A percentile compares a stretch with the other conserved stretches of the same genome.
phyloP scores from a whole-genome alignment of 225 moss, liverwort and hornwort genomes.

The Anthoceros angustus region DNA sequence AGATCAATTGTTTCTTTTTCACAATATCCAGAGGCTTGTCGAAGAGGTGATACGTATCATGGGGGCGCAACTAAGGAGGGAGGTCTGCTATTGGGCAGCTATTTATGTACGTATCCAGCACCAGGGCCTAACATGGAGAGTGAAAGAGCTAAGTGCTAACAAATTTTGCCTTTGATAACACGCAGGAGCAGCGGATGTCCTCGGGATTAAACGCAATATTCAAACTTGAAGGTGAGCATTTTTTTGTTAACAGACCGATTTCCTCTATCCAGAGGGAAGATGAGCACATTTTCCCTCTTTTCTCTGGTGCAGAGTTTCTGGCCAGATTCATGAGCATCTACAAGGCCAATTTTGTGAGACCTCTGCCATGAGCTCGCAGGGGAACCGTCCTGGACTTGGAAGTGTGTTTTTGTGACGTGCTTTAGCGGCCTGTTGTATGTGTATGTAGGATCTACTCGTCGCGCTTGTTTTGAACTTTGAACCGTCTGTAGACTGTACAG shows the following conservation, averaged over 20 bases:
- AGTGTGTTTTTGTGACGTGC: no score
- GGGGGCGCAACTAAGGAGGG: slow-evolving; percentile 11
- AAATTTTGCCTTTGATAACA: background rate
- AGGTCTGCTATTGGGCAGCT: slow-evolving; percentile 18
- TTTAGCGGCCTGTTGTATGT: no score
- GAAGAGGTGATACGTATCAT: slow-evolving; percentile 13
- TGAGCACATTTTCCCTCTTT: background rate
- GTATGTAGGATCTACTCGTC: no score
- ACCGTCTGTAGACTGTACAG: no score
- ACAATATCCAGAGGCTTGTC: slow-evolving; percentile 14
- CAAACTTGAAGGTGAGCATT: slow-evolving; percentile 13
- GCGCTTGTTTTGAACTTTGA: no score
- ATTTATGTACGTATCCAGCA: slow-evolving; percentile 11
- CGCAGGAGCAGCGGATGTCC: slow-evolving; percentile 11
- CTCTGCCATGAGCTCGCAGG: no score
- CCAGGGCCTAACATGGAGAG: no score
- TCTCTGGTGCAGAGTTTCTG: slow-evolving; percentile 16
- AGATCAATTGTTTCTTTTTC: background rate
- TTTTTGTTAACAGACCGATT: background rate
- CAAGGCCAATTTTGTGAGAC: slow-evolving; percentile 7
- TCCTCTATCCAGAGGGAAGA: no score
- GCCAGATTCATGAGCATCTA: slow-evolving; percentile 16
- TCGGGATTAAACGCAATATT: slow-evolving; percentile 7
- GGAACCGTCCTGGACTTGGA: no score
- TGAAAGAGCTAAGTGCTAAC: background rate